Evolutionary conservation across 352 stramenopile species (phyloP), one percentile per base, ranked within the genome.

Genomic region (Phytophthora syringae): DNA sequence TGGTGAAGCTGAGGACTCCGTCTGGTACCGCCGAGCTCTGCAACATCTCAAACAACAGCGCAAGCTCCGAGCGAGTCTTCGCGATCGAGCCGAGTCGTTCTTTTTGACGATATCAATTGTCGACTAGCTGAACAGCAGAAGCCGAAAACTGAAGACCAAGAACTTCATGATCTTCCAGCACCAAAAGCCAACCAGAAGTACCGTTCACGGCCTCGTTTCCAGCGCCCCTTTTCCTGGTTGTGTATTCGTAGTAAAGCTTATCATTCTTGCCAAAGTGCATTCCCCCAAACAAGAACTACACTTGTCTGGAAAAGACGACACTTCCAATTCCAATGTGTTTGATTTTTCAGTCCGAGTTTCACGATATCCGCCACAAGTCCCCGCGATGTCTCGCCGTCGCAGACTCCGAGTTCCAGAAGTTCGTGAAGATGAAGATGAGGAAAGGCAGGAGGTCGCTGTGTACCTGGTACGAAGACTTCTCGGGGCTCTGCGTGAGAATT

Each of bases 11-110:
- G 54, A 69, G 39, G 62, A 71, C 28, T 63, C 28, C 12, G 59
- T 50, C 1, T 74, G 64, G 62, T 82, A 83, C 22, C 61, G 49
- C 27, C 53, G 34, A 55, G 66, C 70, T 12, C 63, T 83, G 18
- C 69, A 66, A 22, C 60, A 76, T 43, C 50, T 88, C 7, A 72
- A 74, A 12, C 39, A 64, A 24, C 65, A 84, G 44, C 74, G 74
- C 50, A 54, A 70, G 52, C 71, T 60, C 16, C 64, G 59, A 32
- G 27, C 5, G 9, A 32, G 27, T 9, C 27, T 5, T n/a, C 66
- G 59, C 51, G 37, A 59, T 30, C 50, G 64, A 45, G 36, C 32
- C 16, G 66, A 67, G 43, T 84, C 73, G 6, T 69, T 77, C 25
- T 59, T 60, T 15, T 84, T 70, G 27, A 76, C 73, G 22, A 61